phyloP scores from a whole-genome alignment of 2,329 filamentous ascomycete genomes.

The Amauroascus verrucosus region DNA sequence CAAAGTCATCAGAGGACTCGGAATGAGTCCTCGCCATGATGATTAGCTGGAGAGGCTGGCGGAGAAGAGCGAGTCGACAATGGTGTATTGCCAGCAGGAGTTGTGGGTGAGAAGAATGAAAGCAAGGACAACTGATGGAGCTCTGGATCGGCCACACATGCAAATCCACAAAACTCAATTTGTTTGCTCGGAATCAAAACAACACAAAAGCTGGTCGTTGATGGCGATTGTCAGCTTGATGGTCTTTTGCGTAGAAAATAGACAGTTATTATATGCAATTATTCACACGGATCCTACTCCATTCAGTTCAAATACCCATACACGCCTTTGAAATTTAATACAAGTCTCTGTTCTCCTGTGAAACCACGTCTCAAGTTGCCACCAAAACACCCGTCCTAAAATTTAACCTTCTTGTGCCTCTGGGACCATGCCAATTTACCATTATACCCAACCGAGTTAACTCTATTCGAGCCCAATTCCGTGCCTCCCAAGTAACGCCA shows the following conservation, averaged over 20 bases:
- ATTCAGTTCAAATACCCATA: not conserved
- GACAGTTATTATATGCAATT: not conserved
- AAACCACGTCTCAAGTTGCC: not conserved
- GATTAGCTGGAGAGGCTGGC: not conserved
- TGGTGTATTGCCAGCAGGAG: not conserved
- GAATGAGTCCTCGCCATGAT: constrained; percentile 34
- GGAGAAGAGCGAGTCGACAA: not conserved
- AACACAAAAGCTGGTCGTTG: not conserved
- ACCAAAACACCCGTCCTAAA: not conserved
- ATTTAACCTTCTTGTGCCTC: not conserved
- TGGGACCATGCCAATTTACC: not conserved
- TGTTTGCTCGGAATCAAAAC: not conserved
- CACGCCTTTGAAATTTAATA: not conserved
- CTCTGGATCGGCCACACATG: constrained; percentile 8
- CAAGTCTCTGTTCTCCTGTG: not conserved
- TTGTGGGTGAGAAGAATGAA: not conserved
- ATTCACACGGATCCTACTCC: not conserved
- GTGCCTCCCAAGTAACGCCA: constrained; percentile 1
- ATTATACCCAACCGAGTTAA: not conserved
- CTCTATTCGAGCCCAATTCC: not conserved
- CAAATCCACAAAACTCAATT: constrained; percentile 10
- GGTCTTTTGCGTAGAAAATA: too few species aligned
- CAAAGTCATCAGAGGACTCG: constrained; percentile 40
- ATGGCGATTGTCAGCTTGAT: not conserved
- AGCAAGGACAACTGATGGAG: constrained; percentile 1